Evolutionary conservation across 805 yeast species (phyloP).

Genomic region (Wickerhamomyces bovis): DNA sequence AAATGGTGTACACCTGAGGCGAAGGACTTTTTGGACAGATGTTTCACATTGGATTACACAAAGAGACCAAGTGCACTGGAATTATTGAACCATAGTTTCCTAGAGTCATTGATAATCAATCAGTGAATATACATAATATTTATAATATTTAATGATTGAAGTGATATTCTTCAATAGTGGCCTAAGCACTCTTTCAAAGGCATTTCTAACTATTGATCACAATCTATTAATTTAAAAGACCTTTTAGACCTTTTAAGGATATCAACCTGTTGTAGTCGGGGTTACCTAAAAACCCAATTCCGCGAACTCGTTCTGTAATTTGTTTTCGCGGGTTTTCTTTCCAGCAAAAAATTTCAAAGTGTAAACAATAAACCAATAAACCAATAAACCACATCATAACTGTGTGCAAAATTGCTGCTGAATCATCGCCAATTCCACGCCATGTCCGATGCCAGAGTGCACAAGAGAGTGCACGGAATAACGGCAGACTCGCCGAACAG

Average conservation of each 20-base stretch:
- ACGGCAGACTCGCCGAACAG: background rate
- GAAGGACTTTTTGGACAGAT: constrained; percentile 52
- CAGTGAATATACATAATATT: background rate
- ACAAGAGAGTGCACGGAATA: background rate
- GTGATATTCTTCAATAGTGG: too few relatives aligned
- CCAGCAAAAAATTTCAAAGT: background rate
- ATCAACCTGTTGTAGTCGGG: too few relatives aligned
- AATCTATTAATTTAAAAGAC: too few relatives aligned
- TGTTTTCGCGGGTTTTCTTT: background rate
- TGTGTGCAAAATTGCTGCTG: background rate
- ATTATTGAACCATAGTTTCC: constrained; percentile 58
- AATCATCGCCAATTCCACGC: background rate
- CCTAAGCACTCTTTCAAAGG: too few relatives aligned
- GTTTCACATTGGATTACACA: constrained; percentile 72
- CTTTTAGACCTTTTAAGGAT: too few relatives aligned
- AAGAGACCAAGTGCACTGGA: constrained; percentile 71
- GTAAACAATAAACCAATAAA: constrained; percentile 1
- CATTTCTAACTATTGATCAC: too few relatives aligned
- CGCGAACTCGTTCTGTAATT: background rate
- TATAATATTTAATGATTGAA: too few relatives aligned
- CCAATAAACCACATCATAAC: background rate
- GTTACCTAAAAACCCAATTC: background rate
- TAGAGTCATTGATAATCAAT: constrained; percentile 20
- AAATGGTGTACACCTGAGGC: constrained; percentile 64
- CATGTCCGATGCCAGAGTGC: background rate